Conservation (phyloP, 2,329 filamentous ascomycete genomes). For the Dissoconium aciculare region DNA sequence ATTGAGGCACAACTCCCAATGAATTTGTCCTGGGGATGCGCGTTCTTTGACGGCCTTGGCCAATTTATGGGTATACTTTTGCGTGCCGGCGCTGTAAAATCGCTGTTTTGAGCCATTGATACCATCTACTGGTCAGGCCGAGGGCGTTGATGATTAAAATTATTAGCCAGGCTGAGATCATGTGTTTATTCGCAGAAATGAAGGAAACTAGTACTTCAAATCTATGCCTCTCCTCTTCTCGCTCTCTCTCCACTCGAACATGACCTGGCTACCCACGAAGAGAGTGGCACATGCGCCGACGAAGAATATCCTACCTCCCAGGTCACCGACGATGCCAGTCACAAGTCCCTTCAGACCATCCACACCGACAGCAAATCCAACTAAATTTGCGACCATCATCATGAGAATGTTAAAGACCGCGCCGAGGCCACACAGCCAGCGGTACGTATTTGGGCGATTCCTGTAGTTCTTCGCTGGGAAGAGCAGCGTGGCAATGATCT, state of each 20-base stretch:
- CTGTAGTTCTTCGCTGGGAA: constrained; percentile 66
- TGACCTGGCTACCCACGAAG: constrained; percentile 78
- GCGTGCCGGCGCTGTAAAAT: too few relatives aligned
- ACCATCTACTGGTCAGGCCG: too few relatives aligned
- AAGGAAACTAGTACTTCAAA: constrained; percentile 54
- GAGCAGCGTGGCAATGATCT: constrained; percentile 54
- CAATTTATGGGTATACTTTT: too few relatives aligned
- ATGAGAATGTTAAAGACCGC: constrained; percentile 74
- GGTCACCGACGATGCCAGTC: constrained; percentile 58
- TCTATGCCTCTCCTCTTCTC: constrained; percentile 71
- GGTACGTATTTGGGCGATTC: constrained; percentile 53
- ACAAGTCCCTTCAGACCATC: constrained; percentile 72
- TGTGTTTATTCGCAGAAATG: too few relatives aligned
- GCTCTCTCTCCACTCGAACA: constrained; percentile 86
- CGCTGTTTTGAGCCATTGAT: too few relatives aligned
- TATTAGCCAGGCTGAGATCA: too few relatives aligned
- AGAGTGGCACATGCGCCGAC: constrained; percentile 54
- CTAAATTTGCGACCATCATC: constrained; percentile 91
- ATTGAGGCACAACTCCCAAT: too few relatives aligned
- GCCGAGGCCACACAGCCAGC: constrained; percentile 65
- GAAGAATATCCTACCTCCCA: constrained; percentile 61
- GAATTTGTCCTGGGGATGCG: too few relatives aligned
- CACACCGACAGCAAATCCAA: constrained; percentile 83
- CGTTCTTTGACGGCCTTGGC: too few relatives aligned
- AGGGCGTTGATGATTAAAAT: too few relatives aligned